These are phyloP conservation scores for Silene coronaria DNA, from an alignment of 179 eudicot species.

Conservation along the genomic window DNA sequence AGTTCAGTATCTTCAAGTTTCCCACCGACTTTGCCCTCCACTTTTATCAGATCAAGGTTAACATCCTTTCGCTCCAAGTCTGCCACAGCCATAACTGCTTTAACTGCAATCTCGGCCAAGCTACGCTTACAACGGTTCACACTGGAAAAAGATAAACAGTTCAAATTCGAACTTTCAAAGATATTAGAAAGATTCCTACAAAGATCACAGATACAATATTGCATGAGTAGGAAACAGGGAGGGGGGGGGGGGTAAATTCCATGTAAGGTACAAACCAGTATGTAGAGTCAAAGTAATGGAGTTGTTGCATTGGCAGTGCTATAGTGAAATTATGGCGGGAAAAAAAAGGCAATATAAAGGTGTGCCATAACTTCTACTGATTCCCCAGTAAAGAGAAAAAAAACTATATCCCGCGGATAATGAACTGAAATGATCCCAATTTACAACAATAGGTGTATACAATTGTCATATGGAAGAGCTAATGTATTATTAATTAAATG, in stretches of 20 bases:
- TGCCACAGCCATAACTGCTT: conserved; percentile 93
- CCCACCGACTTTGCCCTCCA: conserved; percentile 97
- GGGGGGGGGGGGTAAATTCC: no score
- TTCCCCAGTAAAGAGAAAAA: background rate
- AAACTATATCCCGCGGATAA: background rate
- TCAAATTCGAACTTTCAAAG: background rate
- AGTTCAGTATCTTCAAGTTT: conserved; percentile 95
- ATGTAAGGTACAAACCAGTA: no score
- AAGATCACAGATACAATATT: background rate
- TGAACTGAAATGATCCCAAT: background rate
- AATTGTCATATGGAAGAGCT: background rate
- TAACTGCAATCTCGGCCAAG: conserved; percentile 96
- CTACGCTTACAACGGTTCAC: conserved; percentile 90
- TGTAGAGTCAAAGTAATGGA: no score
- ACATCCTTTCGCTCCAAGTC: conserved; percentile 97
- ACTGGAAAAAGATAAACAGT: conserved; percentile 34
- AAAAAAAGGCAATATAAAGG: background rate
- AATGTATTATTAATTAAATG: no score
- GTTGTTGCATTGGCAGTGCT: no score
- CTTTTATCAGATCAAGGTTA: conserved; percentile 84
- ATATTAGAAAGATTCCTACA: no score
- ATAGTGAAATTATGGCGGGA: background rate
- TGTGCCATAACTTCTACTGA: no score
- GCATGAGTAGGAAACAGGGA: background rate
- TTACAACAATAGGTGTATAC: background rate